Base-by-base conservation (phyloP, 148 eudicot genomes). In the Euryodendron excelsum region DNA sequence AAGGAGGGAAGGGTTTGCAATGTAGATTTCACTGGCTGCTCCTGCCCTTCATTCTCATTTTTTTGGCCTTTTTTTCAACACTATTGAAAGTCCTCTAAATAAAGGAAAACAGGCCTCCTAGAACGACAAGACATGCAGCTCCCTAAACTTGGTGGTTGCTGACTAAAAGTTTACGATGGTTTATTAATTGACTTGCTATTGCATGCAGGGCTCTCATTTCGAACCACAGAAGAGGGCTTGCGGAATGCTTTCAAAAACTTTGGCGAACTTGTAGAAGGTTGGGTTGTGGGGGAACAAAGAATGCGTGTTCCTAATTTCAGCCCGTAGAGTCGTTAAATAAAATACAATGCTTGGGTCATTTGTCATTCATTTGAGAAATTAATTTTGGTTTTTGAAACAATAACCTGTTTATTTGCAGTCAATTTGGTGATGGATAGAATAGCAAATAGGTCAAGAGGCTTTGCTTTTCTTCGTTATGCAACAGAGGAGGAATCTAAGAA, bases 391-490 rank as follows among this genome's bases (percentile, higher is more conserved):
- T 34, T 58, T 74, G 66, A 80, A 70, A 14, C n/a, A 62, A 17
- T 65, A 20, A 13, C 27, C 2, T 58, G 15, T 63, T 14, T 64
- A 14, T 25, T 82, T 89, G 78, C 81, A 93, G 98, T 91, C 48
- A 91, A 93, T 41, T 81, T 93, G 79, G 96, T 93, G 82, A 93
- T 91, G 96, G 96, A 93, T 80, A 91, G 74, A 75, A 80, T 91
- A 75, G 96, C 98, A 3, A 91, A 93, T 30, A 87, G 98, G 86
- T 90, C 96, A 47, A 86, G 93, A 76, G 98, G 98, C n/a, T 93
- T 91, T 84, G 98, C 98, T 62, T 93, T 93, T 77, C 79, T 93
- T 39, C 83, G 86, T 23, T 93, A 93, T 85, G 86, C 92, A 71
- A 86, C 93, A 21, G 92, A 90, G 77, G 96, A 91, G 77, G 95